Percentiles rank a stretch among this genome's conserved stretches.
Evolutionary conservation across 164 flowering plant genomes (phyloP).

Genomic region (Saururus chinensis): DNA sequence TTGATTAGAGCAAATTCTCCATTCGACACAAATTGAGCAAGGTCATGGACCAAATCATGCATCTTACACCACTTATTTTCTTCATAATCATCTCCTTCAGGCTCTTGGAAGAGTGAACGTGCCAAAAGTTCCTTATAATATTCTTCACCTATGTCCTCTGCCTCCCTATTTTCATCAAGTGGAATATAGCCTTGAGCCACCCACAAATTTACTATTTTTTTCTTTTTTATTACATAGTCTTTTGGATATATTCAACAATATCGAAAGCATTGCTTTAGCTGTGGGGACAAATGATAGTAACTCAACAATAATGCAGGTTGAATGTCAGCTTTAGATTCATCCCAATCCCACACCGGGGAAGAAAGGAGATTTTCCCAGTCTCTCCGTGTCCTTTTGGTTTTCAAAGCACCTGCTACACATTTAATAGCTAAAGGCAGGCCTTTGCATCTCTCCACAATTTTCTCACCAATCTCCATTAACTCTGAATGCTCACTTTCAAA

Average conservation of each 20-base stretch:
- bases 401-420: neutral
- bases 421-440: neutral
- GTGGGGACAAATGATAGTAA: too few species aligned
- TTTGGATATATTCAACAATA: too few species aligned
- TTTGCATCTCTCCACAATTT: neutral
- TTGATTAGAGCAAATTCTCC: neutral
- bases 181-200: too few species aligned
- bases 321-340: neutral
- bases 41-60: conserved; percentile 4
- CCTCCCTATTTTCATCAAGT: too few species aligned
- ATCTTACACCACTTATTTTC: neutral
- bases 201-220: too few species aligned
- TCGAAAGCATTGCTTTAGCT: too few species aligned
- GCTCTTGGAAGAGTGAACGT: neutral
- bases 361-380: conserved; percentile 2
- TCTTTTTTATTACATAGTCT: too few species aligned
- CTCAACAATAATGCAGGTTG: too few species aligned
- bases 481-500: neutral
- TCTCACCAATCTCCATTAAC: too few species aligned
- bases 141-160: too few species aligned
- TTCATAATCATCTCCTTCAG: neutral
- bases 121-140: conserved; percentile 1
- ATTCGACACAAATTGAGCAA: neutral
- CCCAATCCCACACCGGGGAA: neutral
- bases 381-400: too few species aligned